Evolutionary conservation across 176 grass and related monocot species (phyloP).

Genomic region (Bothriochloa decipiens): DNA sequence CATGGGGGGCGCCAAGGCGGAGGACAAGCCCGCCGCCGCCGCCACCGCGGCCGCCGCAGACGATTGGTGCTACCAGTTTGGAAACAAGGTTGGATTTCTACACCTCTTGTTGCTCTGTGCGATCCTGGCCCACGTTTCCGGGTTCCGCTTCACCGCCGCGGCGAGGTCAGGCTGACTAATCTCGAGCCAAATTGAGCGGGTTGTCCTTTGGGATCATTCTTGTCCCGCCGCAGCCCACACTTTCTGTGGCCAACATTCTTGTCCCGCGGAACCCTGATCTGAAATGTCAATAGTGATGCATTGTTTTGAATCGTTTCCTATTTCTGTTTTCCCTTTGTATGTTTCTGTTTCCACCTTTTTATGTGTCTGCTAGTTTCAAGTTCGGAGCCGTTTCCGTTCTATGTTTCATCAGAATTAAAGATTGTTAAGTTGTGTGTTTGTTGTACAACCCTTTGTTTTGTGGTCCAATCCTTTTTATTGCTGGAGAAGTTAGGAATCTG

Average conservation of each 20-base stretch:
- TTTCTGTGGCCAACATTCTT: not conserved
- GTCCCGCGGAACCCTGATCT: constrained; percentile 2
- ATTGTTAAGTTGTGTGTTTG: not conserved
- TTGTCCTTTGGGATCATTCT: not conserved
- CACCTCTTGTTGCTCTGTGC: not conserved
- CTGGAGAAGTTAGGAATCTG: constrained; percentile 11
- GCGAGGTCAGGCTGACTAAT: not conserved
- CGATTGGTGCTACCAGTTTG: constrained; percentile 54
- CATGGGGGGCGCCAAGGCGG: constrained; percentile 55
- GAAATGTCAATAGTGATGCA: not conserved
- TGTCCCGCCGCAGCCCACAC: too few species aligned
- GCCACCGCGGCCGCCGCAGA: constrained; percentile 41
- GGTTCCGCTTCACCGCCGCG: not conserved
- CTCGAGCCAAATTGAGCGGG: not conserved
- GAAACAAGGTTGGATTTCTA: constrained; percentile 41
- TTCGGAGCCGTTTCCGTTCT: not conserved
- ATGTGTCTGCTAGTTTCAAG: not conserved
- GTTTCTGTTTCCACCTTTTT: not conserved
- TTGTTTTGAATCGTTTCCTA: not conserved
- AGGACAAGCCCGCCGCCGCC: constrained; percentile 28
- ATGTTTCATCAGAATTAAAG: not conserved
- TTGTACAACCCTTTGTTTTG: not conserved
- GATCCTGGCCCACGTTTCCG: not conserved
- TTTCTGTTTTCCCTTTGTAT: not conserved
- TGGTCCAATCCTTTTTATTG: constrained; percentile 1